Percentiles rank a stretch among this genome's conserved stretches.
These are phyloP conservation scores for Globisporangium echinulatum DNA, from an alignment of 352 stramenopile genomes.

Conservation along the genomic window DNA sequence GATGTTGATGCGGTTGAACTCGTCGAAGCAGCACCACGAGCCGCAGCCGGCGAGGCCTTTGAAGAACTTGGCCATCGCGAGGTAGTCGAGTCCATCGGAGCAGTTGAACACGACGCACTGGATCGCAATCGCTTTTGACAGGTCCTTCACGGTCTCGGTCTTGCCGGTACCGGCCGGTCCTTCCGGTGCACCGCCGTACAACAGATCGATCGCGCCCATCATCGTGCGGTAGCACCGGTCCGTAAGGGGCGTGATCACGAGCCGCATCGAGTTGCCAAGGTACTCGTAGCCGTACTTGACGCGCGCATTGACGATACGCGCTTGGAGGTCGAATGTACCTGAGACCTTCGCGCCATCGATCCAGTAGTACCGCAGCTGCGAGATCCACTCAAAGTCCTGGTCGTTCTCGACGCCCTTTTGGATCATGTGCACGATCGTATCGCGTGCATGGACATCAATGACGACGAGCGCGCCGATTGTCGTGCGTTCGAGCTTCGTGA, in stretches of 20 bases:
- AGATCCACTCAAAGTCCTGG: constrained; percentile 92
- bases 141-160: constrained; percentile 93
- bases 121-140: constrained; percentile 93
- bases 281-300: constrained; percentile 91
- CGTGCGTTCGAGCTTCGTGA: constrained; percentile 89
- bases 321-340: constrained; percentile 65
- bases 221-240: constrained; percentile 94
- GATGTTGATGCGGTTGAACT: constrained; percentile 96
- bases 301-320: constrained; percentile 84
- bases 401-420: constrained; percentile 83
- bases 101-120: constrained; percentile 96
- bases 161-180: constrained; percentile 93
- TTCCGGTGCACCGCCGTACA: constrained; percentile 91
- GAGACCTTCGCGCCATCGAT: constrained; percentile 49
- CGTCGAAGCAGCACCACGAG: constrained; percentile 93
- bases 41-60: constrained; percentile 90
- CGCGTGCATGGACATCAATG: constrained; percentile 90
- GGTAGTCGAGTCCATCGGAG: constrained; percentile 88
- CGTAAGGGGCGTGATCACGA: constrained; percentile 94
- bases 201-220: constrained; percentile 90
- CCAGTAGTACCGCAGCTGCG: constrained; percentile 93
- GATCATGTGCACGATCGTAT: constrained; percentile 91
- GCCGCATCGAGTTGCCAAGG: constrained; percentile 88
- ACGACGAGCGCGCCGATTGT: constrained; percentile 91
- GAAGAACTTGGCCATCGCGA: constrained; percentile 95